Evolutionary conservation across 768 basidiomycete genomes (phyloP), one percentile per base, ranked within the genome.

Genomic region (Chalciporus pseudorubinellus): DNA sequence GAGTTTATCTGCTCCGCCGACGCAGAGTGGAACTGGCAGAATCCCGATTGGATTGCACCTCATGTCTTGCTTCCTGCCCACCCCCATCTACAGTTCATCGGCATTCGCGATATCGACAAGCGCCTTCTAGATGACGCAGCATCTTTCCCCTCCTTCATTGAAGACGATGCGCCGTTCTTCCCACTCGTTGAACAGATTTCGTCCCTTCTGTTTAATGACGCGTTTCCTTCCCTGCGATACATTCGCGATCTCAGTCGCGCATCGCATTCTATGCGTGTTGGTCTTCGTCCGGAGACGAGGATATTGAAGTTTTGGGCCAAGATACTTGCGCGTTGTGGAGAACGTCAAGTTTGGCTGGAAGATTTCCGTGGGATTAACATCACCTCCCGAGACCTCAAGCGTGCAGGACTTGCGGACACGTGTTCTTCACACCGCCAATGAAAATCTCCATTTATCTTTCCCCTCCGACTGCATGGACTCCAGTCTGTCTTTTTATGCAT

Each of bases 11-110:
- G 85, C 61, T 80, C 77, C 39, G 87, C 87, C 2, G 85, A 89
- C 53, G 87, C 86, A 1, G 86, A 86, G 59, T 89, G 87, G 87
- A 85, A 88, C 55, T 89, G 87, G 87, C 77, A 82, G 58, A 76
- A 72, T 46, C 87, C 87, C 0, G 86, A 89, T 61, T 89, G 87
- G 87, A 88, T 89, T 59, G 84, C 87, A 13, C 85, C 87, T 3
- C 87, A 89, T 49, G 74, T 86, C 36, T 70, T 89, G 6, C 74
- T 89, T 19, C 84, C 86, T 16, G 64, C 80, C 1, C 87, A 89
- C 60, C 77, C 80, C 0, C 72, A 71, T 7, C 65, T 89, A 11
- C 69, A 81, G 64, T 74, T 88, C 48, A 89, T 89, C 50, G 87
- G 84, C 9, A 82, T 89, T 51, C 76, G 85, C 18, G 85, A 85